phyloP scores from a whole-genome alignment of 1,139 yeast genomes.

The Yamadazyma triangularis region DNA sequence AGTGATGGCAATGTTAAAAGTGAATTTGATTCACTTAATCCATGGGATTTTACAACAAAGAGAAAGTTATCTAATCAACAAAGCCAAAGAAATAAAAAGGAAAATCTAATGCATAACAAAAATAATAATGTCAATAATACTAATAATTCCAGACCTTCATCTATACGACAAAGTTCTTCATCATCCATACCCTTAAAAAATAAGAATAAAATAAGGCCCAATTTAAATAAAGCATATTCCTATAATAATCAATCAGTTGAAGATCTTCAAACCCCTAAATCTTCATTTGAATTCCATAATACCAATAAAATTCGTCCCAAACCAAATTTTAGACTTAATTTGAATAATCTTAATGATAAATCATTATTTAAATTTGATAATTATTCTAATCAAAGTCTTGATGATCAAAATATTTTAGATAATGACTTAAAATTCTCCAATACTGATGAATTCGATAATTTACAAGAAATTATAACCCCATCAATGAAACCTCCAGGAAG shows the following conservation, averaged over 20 bases:
- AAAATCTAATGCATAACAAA: not conserved
- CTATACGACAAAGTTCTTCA: conserved; percentile 13
- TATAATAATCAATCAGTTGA: conserved; percentile 5
- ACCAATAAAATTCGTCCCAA: conserved; percentile 3
- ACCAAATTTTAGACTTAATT: conserved; percentile 13
- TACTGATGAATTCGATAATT: conserved; percentile 5
- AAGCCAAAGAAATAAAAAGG: conserved; percentile 2
- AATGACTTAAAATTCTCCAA: conserved; percentile 8
- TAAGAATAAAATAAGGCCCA: conserved; percentile 10
- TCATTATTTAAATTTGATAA: not conserved
- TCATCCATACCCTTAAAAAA: conserved; percentile 6
- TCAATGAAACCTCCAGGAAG: conserved; percentile 40
- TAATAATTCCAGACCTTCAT: conserved; percentile 7
- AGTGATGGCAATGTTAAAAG: too few species aligned
- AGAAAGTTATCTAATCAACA: conserved; percentile 3
- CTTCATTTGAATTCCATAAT: conserved; percentile 7
- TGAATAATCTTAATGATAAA: conserved; percentile 8
- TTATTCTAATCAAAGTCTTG: conserved; percentile 5
- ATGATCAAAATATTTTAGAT: conserved; percentile 8
- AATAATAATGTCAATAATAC: not conserved
- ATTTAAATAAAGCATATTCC: conserved; percentile 11
- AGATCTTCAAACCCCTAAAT: conserved; percentile 1
- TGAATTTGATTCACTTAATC: too few species aligned
- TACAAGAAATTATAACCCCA: conserved; percentile 27
- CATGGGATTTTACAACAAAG: conserved; percentile 1